These are phyloP conservation scores for Bruguiera sexangula DNA, from an alignment of 345 rosid species.

Conservation along the genomic window DNA sequence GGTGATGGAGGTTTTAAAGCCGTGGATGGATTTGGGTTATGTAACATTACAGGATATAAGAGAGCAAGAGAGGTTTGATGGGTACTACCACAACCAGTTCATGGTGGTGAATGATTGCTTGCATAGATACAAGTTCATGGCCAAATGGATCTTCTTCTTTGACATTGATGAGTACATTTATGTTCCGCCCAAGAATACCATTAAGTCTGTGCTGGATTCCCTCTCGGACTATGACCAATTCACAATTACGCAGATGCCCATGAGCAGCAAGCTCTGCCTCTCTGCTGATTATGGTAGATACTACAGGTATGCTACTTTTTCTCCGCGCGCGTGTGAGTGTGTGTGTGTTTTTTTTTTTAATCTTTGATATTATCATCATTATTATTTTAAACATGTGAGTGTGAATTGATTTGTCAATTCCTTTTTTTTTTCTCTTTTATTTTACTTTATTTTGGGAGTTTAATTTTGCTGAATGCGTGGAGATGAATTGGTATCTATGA, in stretches of 20 bases:
- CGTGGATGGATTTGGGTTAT: conserved; percentile 90
- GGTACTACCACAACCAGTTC: conserved; percentile 92
- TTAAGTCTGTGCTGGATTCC: conserved; percentile 58
- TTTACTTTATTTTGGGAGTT: too few relatives aligned
- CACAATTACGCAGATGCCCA: conserved; percentile 82
- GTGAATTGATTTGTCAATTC: background rate
- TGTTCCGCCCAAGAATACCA: conserved; percentile 49
- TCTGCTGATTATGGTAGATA: conserved; percentile 58
- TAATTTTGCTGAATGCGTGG: too few relatives aligned
- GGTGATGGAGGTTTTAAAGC: conserved; percentile 68
- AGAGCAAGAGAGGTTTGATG: conserved; percentile 90
- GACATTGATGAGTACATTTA: conserved; percentile 80
- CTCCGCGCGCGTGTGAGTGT: too few relatives aligned
- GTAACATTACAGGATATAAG: conserved; percentile 71
- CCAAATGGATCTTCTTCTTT: conserved; percentile 92
- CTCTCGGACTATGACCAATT: conserved; percentile 58
- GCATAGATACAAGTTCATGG: conserved; percentile 66
- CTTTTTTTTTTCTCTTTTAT: too few relatives aligned
- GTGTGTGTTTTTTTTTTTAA: background rate
- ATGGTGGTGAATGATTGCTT: conserved; percentile 89
- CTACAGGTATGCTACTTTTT: conserved; percentile 46
- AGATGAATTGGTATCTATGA: too few relatives aligned
- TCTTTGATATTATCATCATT: background rate
- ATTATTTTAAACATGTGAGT: background rate
- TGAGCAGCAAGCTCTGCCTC: conserved; percentile 69